Conservation (phyloP, 2,329 filamentous ascomycete genomes). For the Aureobasidium sp. region DNA sequence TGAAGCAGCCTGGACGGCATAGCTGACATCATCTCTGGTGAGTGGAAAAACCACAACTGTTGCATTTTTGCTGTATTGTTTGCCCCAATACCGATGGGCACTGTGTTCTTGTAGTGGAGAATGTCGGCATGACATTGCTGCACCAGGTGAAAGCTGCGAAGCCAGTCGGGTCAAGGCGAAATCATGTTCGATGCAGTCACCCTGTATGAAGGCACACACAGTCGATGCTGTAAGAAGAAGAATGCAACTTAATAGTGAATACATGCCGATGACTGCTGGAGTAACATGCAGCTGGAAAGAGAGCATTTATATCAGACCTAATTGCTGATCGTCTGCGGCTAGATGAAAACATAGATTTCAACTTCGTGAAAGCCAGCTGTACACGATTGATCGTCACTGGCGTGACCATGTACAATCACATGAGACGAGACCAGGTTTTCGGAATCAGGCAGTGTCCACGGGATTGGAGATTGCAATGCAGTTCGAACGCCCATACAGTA, state of each 20-base stretch:
- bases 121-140: slow-evolving; percentile 12
- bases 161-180: slow-evolving; percentile 9
- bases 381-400: background rate
- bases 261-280: background rate
- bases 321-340: background rate
- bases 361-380: background rate
- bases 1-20: slow-evolving; percentile 9
- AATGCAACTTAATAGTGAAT: background rate
- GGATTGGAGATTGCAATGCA: background rate
- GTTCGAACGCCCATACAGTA: background rate
- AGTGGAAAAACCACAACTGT: slow-evolving; percentile 13
- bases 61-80: slow-evolving; percentile 13
- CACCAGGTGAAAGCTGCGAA: background rate
- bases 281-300: background rate
- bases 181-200: slow-evolving; percentile 13
- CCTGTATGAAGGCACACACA: slow-evolving; percentile 7
- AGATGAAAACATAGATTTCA: background rate
- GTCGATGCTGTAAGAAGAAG: background rate
- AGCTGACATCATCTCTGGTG: slow-evolving; percentile 12
- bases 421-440: background rate
- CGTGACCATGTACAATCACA: background rate
- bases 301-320: background rate
- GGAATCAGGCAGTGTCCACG: background rate
- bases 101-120: slow-evolving; percentile 13
- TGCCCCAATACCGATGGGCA: slow-evolving; percentile 12